Base-by-base conservation (phyloP, 495 filamentous ascomycete genomes). In the Penicillium coffeae region DNA sequence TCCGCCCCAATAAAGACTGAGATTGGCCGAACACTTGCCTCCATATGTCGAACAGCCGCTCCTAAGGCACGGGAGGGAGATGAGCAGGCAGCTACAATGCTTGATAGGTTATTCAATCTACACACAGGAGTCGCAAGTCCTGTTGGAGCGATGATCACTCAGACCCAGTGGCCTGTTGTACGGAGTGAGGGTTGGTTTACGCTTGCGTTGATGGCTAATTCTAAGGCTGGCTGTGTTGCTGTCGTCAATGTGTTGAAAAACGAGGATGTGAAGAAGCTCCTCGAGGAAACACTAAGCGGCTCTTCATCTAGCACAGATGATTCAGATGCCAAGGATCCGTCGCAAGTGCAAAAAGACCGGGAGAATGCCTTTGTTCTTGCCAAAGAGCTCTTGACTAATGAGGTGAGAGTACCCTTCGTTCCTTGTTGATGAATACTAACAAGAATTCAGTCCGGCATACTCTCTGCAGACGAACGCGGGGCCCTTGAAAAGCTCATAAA, bases 181-280 rank as follows among this genome's bases (percentile, higher is more conserved):
- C 75, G 83, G 8, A 82, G 82, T 49, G 87, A 93, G 60, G 82
- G 81, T 0, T 81, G 86, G 70, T 89, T 91, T 59, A 81, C 83
- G 3, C 69, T 91, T 13, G 87, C 87, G 2, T 67, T 91, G 21
- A 86, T 92, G 78, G 77, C 80, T 8, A 71, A 68, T 18, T 68
- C 54, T 27, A 52, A 59, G 10, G 64, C 74, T 9, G 84, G 85
- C 3, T 74, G 76, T 18, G 46, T 56, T 19, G 65, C 73, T n/a
- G 79, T 83, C 16, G 52, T 72, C 4, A 64, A 72, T 32, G 66
- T 74, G 16, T 52, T 87, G 21, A 60, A 74, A n/a, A 65, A 73
- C 7, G 63, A 72, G 15, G 73, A 74, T 3, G 68, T 77, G 0
- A 69, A 70, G 38, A 40, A 60, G 18, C 52, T 71, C 12, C 59